phyloP scores from a whole-genome alignment of 2,329 filamentous ascomycete genomes.

The Penicillium frequentans region DNA sequence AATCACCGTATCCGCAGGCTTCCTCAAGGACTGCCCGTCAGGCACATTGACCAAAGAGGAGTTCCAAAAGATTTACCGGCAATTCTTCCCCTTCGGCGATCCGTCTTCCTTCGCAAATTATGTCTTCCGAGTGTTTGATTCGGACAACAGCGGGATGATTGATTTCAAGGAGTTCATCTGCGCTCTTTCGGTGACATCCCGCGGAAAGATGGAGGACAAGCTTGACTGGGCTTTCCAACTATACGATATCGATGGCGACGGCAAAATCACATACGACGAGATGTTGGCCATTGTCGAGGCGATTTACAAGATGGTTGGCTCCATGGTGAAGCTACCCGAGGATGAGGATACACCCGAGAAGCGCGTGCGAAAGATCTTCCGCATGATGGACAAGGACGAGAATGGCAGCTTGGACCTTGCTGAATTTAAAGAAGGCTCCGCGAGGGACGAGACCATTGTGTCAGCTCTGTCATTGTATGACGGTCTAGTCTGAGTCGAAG shows the following conservation, averaged over 20 bases:
- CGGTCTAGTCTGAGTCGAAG: slow-evolving; percentile 71
- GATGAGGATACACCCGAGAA: slow-evolving; percentile 99
- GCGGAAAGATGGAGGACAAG: slow-evolving; percentile 99
- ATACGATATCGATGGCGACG: slow-evolving; percentile 98
- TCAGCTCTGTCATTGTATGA: slow-evolving; percentile 96
- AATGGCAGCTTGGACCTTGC: slow-evolving; percentile 95
- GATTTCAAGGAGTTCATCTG: slow-evolving; percentile 99
- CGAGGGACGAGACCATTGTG: slow-evolving; percentile 97
- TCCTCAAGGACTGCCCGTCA: slow-evolving; percentile 96
- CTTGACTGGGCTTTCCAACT: slow-evolving; percentile 99
- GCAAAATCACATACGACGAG: slow-evolving; percentile 98
- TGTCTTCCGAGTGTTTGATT: slow-evolving; percentile 98
- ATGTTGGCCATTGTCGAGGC: slow-evolving; percentile 99
- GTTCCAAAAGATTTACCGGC: slow-evolving; percentile 99
- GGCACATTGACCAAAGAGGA: slow-evolving; percentile 97
- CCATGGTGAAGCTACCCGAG: slow-evolving; percentile 97
- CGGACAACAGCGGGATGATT: slow-evolving; percentile 94
- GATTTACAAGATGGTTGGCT: slow-evolving; percentile 97
- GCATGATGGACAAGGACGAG: slow-evolving; percentile 99
- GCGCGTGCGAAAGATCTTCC: slow-evolving; percentile 95
- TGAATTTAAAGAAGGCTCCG: slow-evolving; percentile 98
- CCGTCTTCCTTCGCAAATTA: slow-evolving; percentile 97
- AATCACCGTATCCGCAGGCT: slow-evolving; percentile 59
- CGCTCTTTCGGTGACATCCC: slow-evolving; percentile 91
- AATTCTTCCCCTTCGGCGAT: slow-evolving; percentile 99